Conservation (phyloP, 495 filamentous ascomycete genomes). For the Hypoxylon fragiforme region DNA sequence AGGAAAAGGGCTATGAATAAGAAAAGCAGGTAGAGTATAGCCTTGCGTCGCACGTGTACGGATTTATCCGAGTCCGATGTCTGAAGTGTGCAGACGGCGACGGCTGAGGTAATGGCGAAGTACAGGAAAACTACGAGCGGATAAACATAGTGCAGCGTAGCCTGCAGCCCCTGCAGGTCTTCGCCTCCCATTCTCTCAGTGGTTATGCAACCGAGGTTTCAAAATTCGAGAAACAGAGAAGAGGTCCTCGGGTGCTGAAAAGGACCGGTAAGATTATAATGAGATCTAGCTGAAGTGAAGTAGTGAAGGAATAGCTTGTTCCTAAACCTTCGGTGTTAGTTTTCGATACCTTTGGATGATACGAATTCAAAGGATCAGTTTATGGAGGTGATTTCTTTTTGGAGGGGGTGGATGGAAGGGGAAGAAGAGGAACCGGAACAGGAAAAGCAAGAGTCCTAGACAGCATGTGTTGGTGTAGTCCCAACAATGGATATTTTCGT, state of each 20-base stretch:
- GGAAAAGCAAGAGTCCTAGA: constrained; percentile 6
- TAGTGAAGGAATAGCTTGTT: constrained; percentile 10
- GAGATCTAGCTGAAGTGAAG: constrained; percentile 2
- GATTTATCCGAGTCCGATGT: constrained; percentile 43
- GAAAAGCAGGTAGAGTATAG: constrained; percentile 53
- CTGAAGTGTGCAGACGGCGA: constrained; percentile 60
- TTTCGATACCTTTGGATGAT: background rate
- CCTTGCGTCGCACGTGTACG: constrained; percentile 46
- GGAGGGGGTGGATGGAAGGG: too few species aligned
- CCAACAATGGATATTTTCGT: background rate
- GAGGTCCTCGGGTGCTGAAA: background rate
- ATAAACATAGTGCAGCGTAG: constrained; percentile 56
- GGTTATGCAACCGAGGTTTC: constrained; percentile 10
- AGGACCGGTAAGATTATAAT: background rate
- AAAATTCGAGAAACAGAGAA: background rate
- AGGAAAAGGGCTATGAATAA: constrained; percentile 55
- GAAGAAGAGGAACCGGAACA: constrained; percentile 1
- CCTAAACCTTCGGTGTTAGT: constrained; percentile 19
- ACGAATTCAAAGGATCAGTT: constrained; percentile 3
- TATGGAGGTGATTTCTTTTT: too few species aligned
- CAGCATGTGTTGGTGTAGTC: background rate
- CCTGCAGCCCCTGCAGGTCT: constrained; percentile 22
- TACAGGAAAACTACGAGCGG: constrained; percentile 59
- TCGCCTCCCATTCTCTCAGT: constrained; percentile 20
- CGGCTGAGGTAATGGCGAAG: constrained; percentile 53